phyloP scores from a whole-genome alignment of 2,329 filamentous ascomycete species.

The Colletotrichum eremochloae region DNA sequence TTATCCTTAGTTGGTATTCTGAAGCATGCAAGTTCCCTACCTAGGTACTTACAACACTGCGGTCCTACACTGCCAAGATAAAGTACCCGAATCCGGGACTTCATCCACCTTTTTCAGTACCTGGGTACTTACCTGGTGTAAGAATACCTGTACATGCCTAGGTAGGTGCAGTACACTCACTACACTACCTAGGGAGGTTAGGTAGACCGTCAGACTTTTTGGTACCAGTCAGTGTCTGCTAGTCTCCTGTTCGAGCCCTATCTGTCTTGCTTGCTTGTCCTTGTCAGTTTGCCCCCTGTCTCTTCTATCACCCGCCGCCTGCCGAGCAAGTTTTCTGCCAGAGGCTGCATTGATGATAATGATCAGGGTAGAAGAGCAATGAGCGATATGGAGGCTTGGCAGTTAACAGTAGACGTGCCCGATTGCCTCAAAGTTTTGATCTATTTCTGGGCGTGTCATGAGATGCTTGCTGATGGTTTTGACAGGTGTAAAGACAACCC shows the following conservation, averaged over 20 bases:
- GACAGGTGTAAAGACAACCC: constrained; percentile 9
- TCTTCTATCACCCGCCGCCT: neutral
- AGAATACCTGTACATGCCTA: too few relatives aligned
- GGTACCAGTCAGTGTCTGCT: neutral
- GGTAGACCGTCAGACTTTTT: neutral
- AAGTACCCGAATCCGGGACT: neutral
- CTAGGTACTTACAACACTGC: neutral
- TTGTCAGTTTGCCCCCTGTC: neutral
- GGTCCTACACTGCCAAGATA: neutral
- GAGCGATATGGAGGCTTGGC: constrained; percentile 14
- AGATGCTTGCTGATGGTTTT: constrained; percentile 21
- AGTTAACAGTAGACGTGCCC: constrained; percentile 2
- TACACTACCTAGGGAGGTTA: neutral
- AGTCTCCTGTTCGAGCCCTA: neutral
- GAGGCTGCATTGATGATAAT: neutral
- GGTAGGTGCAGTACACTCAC: too few relatives aligned
- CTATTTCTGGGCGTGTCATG: neutral
- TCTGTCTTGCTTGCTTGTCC: neutral
- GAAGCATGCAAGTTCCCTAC: too few relatives aligned
- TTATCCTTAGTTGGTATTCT: too few relatives aligned
- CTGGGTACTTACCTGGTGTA: too few relatives aligned
- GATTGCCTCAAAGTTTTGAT: constrained; percentile 3
- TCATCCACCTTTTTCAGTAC: neutral
- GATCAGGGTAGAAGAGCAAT: too few relatives aligned
- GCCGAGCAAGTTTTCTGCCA: neutral